Conservation (phyloP, 2,329 filamentous ascomycete genomes). For the Chaetomiaceae sp. region DNA sequence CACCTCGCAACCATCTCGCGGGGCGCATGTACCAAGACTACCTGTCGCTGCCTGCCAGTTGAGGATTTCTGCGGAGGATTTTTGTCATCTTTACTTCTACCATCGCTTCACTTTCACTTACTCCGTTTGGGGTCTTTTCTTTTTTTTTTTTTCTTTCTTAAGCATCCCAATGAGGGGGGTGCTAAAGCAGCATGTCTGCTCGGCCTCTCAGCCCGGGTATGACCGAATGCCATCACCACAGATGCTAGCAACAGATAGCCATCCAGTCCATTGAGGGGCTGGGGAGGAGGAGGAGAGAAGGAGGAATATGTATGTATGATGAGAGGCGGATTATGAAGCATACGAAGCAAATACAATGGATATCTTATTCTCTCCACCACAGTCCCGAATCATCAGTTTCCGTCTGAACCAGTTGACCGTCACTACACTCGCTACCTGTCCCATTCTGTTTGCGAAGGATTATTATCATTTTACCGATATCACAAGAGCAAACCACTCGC, state of each 20-base stretch:
- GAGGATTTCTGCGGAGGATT: neutral
- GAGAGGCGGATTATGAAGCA: neutral
- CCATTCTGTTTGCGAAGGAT: no score
- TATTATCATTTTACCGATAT: no score
- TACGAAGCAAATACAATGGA: neutral
- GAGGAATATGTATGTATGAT: slow-evolving; percentile 8
- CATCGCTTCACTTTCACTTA: neutral
- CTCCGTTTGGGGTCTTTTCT: neutral
- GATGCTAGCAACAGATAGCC: neutral
- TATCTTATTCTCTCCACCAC: neutral
- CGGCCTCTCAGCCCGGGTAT: no score
- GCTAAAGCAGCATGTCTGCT: no score
- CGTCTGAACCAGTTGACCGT: no score
- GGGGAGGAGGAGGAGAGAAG: neutral
- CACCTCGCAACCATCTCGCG: neutral
- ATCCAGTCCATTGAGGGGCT: neutral
- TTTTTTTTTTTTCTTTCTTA: no score
- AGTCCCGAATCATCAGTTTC: no score
- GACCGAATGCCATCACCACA: neutral
- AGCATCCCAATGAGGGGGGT: no score
- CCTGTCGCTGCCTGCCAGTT: neutral
- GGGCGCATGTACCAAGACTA: neutral
- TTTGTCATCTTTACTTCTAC: neutral
- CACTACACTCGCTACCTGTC: no score
- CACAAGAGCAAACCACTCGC: no score